Conservation (phyloP, 2,329 filamentous ascomycete genomes). For the Aspergillus fijiensis region DNA sequence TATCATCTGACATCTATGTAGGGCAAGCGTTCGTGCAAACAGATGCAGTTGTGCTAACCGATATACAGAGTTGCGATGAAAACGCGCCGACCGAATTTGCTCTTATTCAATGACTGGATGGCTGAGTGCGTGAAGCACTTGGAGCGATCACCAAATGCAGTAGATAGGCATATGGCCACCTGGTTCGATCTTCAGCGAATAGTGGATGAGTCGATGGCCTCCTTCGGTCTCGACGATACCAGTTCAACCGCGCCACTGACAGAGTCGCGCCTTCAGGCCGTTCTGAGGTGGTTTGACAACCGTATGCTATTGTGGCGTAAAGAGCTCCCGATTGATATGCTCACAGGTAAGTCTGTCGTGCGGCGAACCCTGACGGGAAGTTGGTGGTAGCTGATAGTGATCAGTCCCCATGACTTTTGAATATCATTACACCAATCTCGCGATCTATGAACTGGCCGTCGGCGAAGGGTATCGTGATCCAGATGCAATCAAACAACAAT, state of each 20-base stretch:
- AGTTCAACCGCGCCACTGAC: conserved; percentile 32
- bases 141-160: conserved; percentile 29
- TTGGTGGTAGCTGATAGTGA: not conserved
- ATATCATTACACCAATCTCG: conserved; percentile 17
- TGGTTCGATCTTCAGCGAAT: conserved; percentile 39
- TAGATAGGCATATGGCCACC: conserved; percentile 32
- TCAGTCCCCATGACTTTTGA: conserved; percentile 19
- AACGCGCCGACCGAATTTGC: conserved; percentile 36
- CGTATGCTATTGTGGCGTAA: conserved; percentile 36
- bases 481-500: conserved; percentile 33
- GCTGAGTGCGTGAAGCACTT: conserved; percentile 33
- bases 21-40: conserved; percentile 1
- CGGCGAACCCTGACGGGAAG: not conserved
- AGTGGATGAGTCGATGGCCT: conserved; percentile 36
- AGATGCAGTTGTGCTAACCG: conserved; percentile 7
- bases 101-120: conserved; percentile 40
- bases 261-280: conserved; percentile 35
- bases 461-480: conserved; percentile 35
- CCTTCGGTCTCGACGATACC: conserved; percentile 38
- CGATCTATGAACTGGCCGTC: conserved; percentile 15
- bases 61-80: conserved; percentile 35
- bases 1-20: conserved; percentile 37
- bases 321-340: conserved; percentile 26
- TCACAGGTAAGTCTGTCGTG: conserved; percentile 27
- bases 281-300: conserved; percentile 38